Conservation (phyloP, 345 rosid species). For the rapeseed (Brassica napus) region Da-Ae NC_063452.1:58705001-58705500, state of each 20-base stretch:
- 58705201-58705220: no score
- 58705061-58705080: no score
- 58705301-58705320: conserved; percentile 11
- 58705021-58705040: no score
- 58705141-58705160: no score
- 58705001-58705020: no score
- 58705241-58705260: not conserved
- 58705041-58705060: no score
- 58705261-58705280: not conserved
- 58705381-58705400: conserved; percentile 15
- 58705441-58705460: conserved; percentile 30
- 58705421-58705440: conserved; percentile 21
- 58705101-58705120: no score
- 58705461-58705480: conserved; percentile 81
- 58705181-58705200: no score
- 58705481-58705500: conserved; percentile 82
- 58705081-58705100: no score
- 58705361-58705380: not conserved
- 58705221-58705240: not conserved
- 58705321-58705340: not conserved
- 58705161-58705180: no score
- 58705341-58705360: conserved; percentile 18
- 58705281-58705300: not conserved
- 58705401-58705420: conserved; percentile 1
- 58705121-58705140: no score